Evolutionary conservation across 257 asterid genomes (phyloP).

Genomic region (Solanum appendiculatum): DNA sequence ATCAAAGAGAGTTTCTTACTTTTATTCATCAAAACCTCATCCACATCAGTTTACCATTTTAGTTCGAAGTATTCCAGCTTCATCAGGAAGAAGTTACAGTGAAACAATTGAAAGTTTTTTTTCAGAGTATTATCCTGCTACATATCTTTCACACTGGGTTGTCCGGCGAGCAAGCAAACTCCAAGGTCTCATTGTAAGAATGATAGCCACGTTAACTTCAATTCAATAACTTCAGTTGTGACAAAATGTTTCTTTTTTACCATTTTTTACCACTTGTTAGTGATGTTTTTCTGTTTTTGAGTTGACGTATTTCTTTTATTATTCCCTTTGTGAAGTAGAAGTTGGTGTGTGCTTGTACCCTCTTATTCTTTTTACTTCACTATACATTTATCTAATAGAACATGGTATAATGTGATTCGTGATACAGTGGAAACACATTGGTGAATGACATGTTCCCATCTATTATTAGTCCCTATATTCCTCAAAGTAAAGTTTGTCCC

Average conservation of each 20-base stretch:
- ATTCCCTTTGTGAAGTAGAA: background rate
- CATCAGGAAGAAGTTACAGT: constrained; percentile 56
- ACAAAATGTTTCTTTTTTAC: background rate
- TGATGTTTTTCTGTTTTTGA: background rate
- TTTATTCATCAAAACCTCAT: constrained; percentile 66
- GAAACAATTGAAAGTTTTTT: constrained; percentile 76
- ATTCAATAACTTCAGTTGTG: background rate
- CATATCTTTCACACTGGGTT: constrained; percentile 83
- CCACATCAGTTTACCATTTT: constrained; percentile 75
- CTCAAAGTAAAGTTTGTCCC: background rate
- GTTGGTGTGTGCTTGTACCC: background rate
- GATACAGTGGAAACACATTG: background rate
- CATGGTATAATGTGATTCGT: background rate
- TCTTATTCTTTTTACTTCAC: background rate
- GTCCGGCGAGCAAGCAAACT: constrained; percentile 73
- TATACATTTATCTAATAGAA: background rate
- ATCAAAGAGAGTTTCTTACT: constrained; percentile 55
- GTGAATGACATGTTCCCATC: background rate
- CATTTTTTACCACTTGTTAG: background rate
- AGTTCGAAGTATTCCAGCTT: constrained; percentile 81
- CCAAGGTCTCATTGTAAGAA: constrained; percentile 70
- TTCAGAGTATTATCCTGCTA: constrained; percentile 61
- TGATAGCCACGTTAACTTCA: constrained; percentile 3
- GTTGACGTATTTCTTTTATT: background rate
- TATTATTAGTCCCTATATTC: background rate